Evolutionary conservation across 305 asterid genomes (phyloP), one percentile per base, ranked within the genome.

Genomic region (Fraxinus platypoda): DNA sequence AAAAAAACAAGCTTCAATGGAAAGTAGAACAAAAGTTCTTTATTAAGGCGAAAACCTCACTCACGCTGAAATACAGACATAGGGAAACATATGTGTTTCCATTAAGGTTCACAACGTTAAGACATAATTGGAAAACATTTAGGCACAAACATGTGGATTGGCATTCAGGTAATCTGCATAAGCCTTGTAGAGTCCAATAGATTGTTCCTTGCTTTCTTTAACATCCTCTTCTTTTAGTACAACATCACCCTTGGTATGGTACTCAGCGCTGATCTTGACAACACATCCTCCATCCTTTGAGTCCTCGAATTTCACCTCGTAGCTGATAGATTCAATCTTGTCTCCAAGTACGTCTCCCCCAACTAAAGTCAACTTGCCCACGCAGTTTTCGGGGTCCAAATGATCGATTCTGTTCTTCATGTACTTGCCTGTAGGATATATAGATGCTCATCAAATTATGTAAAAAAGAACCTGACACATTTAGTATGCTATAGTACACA

Each of bases 301-400:
- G 6, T 74, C 74, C 85, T 85, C 86, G 13, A 85, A 85, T 80
- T 87, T 84, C 4, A 80, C 38, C 75, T 87, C 87, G 31, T 84
- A 84, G 6, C 78, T 59, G 6, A 85, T 74, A 17, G 84, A 83
- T 3, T 85, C 88, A 28, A 87, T 26, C 78, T 86, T 83, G 78
- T 82, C 85, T 49, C 73, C 82, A 71, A 87, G 23, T 9, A 70
- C 83, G 37, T 86, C 91, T 8, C 88, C 89, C 43, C 85, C 88
- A 23, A 87, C 21, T 80, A 87, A 15, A 9, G 88, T 84, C 84
- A 79, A 84, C 46, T 85, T 87, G 71, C 80, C 46, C 62, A 21
- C 30, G 17, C 38, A 35, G 34, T 84, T 81, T 84, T 83, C 72
- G 79, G 54, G 83, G 54, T n/a, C 13, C 49, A 4, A 79, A 6